A percentile compares a stretch with the other conserved stretches of the same genome.
These are phyloP conservation scores for Leccinum ambiguum DNA, from an alignment of 1,284 basidiomycete genomes.

Conservation along the genomic window DNA sequence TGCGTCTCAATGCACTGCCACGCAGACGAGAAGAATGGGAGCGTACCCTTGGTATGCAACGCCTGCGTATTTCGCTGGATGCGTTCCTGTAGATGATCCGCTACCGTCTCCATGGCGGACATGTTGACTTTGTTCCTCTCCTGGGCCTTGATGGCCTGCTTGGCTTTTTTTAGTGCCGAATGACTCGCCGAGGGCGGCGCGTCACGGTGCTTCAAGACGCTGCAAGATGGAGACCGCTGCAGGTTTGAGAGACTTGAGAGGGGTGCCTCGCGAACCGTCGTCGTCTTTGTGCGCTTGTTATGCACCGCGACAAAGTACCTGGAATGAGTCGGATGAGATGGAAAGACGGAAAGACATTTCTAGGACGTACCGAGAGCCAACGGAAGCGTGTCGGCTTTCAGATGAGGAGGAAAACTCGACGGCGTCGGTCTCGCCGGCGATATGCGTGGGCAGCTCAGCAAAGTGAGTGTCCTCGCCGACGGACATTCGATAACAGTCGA, in stretches of 20 bases:
- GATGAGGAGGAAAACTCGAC: conserved; percentile 57
- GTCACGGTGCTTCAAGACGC: conserved; percentile 51
- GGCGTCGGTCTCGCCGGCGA: conserved; percentile 72
- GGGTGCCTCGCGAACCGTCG: conserved; percentile 68
- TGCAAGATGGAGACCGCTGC: conserved; percentile 50
- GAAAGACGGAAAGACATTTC: conserved; percentile 17
- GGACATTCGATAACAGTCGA: conserved; percentile 56
- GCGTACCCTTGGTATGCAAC: conserved; percentile 65
- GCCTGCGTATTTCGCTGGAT: conserved; percentile 72
- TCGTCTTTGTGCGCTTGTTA: conserved; percentile 68
- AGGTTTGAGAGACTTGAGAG: conserved; percentile 64
- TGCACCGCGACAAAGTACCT: conserved; percentile 70
- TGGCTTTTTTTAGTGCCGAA: conserved; percentile 93
- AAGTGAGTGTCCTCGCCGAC: conserved; percentile 40
- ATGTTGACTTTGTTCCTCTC: conserved; percentile 90
- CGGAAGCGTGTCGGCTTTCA: conserved; percentile 43
- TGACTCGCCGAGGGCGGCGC: conserved; percentile 81
- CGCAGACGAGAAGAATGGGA: background rate
- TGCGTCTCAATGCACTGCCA: background rate
- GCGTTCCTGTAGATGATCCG: conserved; percentile 74
- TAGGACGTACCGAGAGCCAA: conserved; percentile 59
- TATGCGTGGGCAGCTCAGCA: conserved; percentile 48
- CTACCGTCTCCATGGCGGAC: conserved; percentile 79
- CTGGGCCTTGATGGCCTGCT: conserved; percentile 77
- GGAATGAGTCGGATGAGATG: conserved; percentile 3